Conservation (phyloP, 148 eudicot species). For the Persicaria tinctoria region DNA sequence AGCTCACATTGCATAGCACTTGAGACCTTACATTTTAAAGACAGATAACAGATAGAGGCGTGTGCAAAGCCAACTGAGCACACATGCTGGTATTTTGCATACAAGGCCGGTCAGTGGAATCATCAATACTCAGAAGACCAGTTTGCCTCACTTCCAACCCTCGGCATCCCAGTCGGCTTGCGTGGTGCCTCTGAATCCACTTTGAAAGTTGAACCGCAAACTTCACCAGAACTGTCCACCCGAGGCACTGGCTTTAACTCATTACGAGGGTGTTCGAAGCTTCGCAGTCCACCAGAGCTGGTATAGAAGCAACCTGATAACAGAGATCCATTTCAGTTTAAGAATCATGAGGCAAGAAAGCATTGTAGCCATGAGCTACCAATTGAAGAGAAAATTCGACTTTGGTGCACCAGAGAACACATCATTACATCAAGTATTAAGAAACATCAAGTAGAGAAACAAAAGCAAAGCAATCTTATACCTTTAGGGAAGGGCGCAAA, state of each 20-base stretch:
- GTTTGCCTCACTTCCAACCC: conserved; percentile 84
- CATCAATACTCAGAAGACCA: conserved; percentile 68
- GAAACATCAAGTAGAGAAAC: neutral
- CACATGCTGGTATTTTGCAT: too few relatives aligned
- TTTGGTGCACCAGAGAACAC: neutral
- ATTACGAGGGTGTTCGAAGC: conserved; percentile 73
- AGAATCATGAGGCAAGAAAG: neutral
- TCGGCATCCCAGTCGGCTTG: conserved; percentile 51
- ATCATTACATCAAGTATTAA: neutral
- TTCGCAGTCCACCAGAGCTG: conserved; percentile 74
- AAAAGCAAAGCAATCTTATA: conserved; percentile 10
- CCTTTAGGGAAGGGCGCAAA: conserved; percentile 79
- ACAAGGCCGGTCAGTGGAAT: neutral
- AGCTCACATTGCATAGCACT: neutral
- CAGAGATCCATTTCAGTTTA: neutral
- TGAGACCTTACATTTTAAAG: neutral
- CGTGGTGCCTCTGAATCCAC: conserved; percentile 59
- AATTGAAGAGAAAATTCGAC: neutral
- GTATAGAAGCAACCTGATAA: conserved; percentile 77
- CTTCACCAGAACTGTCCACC: conserved; percentile 83
- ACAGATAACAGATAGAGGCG: conserved; percentile 1
- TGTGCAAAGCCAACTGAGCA: neutral
- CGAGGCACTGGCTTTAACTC: conserved; percentile 83
- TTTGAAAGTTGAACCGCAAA: conserved; percentile 78
- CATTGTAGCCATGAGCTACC: neutral